Evolutionary conservation across 2,329 filamentous ascomycete genomes (phyloP).

Genomic region (Cladosporium austrohemisphaericum): DNA sequence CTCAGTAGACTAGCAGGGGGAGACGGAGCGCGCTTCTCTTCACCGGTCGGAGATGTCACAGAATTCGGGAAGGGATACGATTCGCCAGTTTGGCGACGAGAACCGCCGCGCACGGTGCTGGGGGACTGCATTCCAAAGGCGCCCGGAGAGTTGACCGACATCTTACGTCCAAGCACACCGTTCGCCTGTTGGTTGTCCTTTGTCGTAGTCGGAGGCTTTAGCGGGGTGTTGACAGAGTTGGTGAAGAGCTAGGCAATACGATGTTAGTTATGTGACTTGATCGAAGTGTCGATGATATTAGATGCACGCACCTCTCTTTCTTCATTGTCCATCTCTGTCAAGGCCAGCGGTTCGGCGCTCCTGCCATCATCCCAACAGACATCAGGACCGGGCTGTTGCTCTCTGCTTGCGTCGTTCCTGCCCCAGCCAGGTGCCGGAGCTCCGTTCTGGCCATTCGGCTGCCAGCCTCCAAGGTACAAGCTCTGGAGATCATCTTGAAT

Average conservation of each 20-base stretch:
- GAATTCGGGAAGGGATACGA: slow-evolving; percentile 54
- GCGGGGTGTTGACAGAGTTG: slow-evolving; percentile 84
- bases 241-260: slow-evolving; percentile 60
- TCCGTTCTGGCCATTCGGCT: slow-evolving; percentile 68
- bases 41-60: slow-evolving; percentile 59
- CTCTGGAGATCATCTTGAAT: slow-evolving; percentile 62
- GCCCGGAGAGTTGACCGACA: slow-evolving; percentile 64
- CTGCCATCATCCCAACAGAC: slow-evolving; percentile 84
- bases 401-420: slow-evolving; percentile 68
- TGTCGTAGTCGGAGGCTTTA: slow-evolving; percentile 73
- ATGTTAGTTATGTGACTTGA: background rate
- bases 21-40: slow-evolving; percentile 59
- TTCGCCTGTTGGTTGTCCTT: slow-evolving; percentile 59
- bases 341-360: slow-evolving; percentile 64
- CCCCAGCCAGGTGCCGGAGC: slow-evolving; percentile 62
- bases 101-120: slow-evolving; percentile 63
- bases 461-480: slow-evolving; percentile 74
- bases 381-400: slow-evolving; percentile 74
- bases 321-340: slow-evolving; percentile 68
- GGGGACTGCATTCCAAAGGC: slow-evolving; percentile 71
- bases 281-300: no score
- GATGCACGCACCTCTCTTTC: slow-evolving; percentile 55
- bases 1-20: slow-evolving; percentile 59
- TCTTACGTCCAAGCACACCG: slow-evolving; percentile 63
- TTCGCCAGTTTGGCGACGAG: slow-evolving; percentile 80